Conservation (phyloP, 768 basidiomycete genomes). For the Phylloporus arenicola region DNA sequence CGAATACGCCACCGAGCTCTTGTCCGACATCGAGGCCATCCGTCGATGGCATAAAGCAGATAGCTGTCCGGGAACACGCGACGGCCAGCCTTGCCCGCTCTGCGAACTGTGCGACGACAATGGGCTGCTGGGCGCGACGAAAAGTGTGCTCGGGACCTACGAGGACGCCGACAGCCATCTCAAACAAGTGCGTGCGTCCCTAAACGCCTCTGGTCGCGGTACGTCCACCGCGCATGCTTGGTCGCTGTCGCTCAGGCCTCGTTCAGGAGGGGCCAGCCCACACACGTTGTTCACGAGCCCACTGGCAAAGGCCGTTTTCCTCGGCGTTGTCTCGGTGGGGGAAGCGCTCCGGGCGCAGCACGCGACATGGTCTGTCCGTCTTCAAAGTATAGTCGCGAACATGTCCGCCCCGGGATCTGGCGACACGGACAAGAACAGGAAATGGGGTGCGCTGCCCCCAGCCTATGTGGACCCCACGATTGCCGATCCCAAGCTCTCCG, state of each 20-base stretch:
- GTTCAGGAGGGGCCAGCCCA: slow-evolving; percentile 1
- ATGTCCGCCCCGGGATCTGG: background rate
- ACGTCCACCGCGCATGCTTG: background rate
- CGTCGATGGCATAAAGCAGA: background rate
- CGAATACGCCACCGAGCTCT: slow-evolving; percentile 8
- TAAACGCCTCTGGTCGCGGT: background rate
- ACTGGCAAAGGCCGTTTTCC: slow-evolving; percentile 6
- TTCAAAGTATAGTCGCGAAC: slow-evolving; percentile 3
- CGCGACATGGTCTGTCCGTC: slow-evolving; percentile 9
- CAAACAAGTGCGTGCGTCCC: slow-evolving; percentile 1
- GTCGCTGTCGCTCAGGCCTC: background rate
- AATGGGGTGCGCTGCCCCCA: background rate
- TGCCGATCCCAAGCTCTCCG: background rate
- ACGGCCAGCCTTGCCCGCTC: slow-evolving; percentile 2
- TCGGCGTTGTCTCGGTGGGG: slow-evolving; percentile 7
- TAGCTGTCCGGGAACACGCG: background rate
- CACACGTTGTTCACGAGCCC: slow-evolving; percentile 5
- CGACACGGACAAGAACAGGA: background rate
- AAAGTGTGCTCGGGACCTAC: slow-evolving; percentile 4
- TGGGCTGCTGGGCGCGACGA: slow-evolving; percentile 7
- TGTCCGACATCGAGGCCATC: slow-evolving; percentile 6
- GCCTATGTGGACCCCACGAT: background rate
- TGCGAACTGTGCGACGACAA: slow-evolving; percentile 8
- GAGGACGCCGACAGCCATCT: slow-evolving; percentile 5
- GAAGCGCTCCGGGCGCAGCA: slow-evolving; percentile 14